Evolutionary conservation across 306 rosid species (phyloP).

Genomic region (Hippophae rhamnoides): DNA sequence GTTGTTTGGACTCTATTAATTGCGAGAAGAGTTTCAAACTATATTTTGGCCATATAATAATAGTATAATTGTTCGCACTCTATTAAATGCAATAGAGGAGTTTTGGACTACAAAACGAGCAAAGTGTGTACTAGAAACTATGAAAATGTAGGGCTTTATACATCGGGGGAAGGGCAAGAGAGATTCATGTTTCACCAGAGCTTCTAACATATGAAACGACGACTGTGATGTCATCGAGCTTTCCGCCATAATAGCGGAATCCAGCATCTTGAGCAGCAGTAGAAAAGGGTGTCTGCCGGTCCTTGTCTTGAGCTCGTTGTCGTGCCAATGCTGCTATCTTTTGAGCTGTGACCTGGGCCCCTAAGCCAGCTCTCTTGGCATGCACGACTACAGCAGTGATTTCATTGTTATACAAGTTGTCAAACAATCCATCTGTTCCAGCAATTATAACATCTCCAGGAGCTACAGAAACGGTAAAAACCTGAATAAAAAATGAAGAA

Average conservation of each 20-base stretch:
- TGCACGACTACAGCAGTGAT: conserved; percentile 89
- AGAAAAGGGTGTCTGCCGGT: conserved; percentile 91
- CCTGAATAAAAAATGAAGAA: conserved; percentile 42
- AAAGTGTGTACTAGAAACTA: too few relatives aligned
- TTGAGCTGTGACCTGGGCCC: conserved; percentile 90
- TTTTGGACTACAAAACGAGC: too few relatives aligned
- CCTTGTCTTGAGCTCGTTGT: conserved; percentile 75
- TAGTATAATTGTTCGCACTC: too few relatives aligned
- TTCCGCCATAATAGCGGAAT: conserved; percentile 81
- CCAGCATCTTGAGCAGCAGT: conserved; percentile 99
- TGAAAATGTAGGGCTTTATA: neutral
- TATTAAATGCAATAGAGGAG: too few relatives aligned
- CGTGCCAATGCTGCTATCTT: conserved; percentile 97
- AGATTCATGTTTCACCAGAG: conserved; percentile 22
- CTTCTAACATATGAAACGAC: conserved; percentile 64
- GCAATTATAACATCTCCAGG: conserved; percentile 77
- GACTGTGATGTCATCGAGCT: conserved; percentile 90
- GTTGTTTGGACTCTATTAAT: too few relatives aligned
- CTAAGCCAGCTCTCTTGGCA: conserved; percentile 63
- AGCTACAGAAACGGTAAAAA: conserved; percentile 74
- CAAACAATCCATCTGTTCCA: conserved; percentile 91
- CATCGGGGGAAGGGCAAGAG: conserved; percentile 4
- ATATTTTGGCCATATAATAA: too few relatives aligned
- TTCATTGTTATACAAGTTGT: conserved; percentile 84
- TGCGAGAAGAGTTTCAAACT: too few relatives aligned